Conservation (phyloP, 495 filamentous ascomycete species). For the Hypoxylon lienhwacheense region DNA sequence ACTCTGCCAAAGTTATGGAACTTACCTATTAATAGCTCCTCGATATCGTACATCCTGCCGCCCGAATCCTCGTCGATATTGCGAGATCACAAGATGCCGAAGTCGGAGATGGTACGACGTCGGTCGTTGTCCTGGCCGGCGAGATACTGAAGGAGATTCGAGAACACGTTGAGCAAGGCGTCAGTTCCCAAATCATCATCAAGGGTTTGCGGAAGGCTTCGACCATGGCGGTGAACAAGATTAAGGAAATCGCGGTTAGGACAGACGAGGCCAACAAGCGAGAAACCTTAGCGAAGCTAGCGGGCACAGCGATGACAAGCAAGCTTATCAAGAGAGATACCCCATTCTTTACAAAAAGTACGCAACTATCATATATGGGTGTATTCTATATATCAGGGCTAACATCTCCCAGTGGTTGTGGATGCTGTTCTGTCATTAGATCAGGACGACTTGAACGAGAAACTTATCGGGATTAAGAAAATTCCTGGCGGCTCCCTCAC, state of each 20-base stretch:
- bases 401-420: conserved; percentile 75
- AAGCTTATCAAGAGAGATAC: conserved; percentile 98
- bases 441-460: conserved; percentile 96
- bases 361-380: conserved; percentile 30
- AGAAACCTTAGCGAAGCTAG: conserved; percentile 86
- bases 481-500: conserved; percentile 95
- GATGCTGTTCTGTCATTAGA: conserved; percentile 96
- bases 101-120: conserved; percentile 97
- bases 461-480: conserved; percentile 97
- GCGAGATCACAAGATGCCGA: conserved; percentile 98
- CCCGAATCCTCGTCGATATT: conserved; percentile 96
- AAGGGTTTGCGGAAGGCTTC: conserved; percentile 91
- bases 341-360: conserved; percentile 96
- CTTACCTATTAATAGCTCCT: conserved; percentile 64
- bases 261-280: conserved; percentile 83
- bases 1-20: not conserved
- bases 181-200: conserved; percentile 95
- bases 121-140: conserved; percentile 91
- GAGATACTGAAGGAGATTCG: conserved; percentile 96
- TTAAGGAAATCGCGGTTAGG: conserved; percentile 93
- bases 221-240: conserved; percentile 94
- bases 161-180: conserved; percentile 92
- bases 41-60: conserved; percentile 97
- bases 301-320: conserved; percentile 98
- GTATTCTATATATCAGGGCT: conserved; percentile 7